phyloP scores from a whole-genome alignment of 768 basidiomycete species.

The Trametes gibbosa region DNA sequence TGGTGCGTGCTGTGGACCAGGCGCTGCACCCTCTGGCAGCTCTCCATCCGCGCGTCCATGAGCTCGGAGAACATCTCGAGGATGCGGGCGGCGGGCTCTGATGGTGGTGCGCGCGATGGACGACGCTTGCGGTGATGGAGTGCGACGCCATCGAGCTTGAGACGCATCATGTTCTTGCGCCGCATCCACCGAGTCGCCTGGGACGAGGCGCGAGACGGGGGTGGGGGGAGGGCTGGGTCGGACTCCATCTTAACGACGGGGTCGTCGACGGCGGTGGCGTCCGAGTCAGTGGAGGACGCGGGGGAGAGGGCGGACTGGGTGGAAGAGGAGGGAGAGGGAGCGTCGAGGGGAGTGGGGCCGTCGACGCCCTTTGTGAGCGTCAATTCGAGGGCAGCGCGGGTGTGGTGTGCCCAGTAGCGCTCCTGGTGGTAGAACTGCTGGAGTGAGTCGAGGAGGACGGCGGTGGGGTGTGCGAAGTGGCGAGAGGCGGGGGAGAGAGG shows the following conservation, averaged over 20 bases:
- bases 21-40: slow-evolving; percentile 62
- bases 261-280: slow-evolving; percentile 15
- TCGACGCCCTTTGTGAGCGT: slow-evolving; percentile 36
- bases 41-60: slow-evolving; percentile 74
- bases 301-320: slow-evolving; percentile 19
- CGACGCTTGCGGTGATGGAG: slow-evolving; percentile 31
- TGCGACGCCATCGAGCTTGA: slow-evolving; percentile 46
- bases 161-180: slow-evolving; percentile 58
- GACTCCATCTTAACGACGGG: slow-evolving; percentile 34
- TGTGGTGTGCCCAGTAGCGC: slow-evolving; percentile 69
- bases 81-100: slow-evolving; percentile 49
- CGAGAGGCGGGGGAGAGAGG: slow-evolving; percentile 30
- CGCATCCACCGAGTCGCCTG: slow-evolving; percentile 47
- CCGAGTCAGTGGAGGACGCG: slow-evolving; percentile 21
- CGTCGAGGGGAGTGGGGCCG: slow-evolving; percentile 22
- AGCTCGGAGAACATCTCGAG: slow-evolving; percentile 69
- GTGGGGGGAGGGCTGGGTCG: slow-evolving; percentile 19
- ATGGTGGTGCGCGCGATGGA: slow-evolving; percentile 25
- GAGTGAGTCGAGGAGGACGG: slow-evolving; percentile 60
- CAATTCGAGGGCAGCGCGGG: slow-evolving; percentile 57
- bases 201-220: slow-evolving; percentile 15
- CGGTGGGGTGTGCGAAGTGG: slow-evolving; percentile 35
- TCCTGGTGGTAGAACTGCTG: slow-evolving; percentile 68
- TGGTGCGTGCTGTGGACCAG: slow-evolving; percentile 39
- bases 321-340: slow-evolving; percentile 16